Percentiles rank a stretch among this genome's conserved stretches.
phyloP scores from a whole-genome alignment of 2,329 filamentous ascomycete species.

The Elsinoe arachidis region DNA sequence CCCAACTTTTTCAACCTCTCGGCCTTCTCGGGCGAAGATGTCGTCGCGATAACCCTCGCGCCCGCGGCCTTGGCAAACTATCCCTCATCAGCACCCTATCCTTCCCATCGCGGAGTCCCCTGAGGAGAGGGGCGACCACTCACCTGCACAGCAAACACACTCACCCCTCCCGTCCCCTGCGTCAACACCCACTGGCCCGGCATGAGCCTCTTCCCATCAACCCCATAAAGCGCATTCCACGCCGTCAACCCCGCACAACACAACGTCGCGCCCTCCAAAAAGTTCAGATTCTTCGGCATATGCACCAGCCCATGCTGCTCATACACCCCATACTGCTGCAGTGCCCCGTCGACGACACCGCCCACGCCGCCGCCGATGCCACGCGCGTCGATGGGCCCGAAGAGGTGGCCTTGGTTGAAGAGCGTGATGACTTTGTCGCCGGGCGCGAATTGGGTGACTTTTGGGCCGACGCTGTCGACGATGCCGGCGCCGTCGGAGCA shows the following conservation, averaged over 20 bases:
- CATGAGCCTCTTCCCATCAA: slow-evolving; percentile 31
- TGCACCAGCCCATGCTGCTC: slow-evolving; percentile 58
- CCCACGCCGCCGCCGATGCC: slow-evolving; percentile 52
- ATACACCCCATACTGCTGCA: slow-evolving; percentile 60
- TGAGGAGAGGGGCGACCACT: slow-evolving; percentile 26
- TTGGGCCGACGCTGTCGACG: slow-evolving; percentile 45
- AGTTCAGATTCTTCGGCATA: slow-evolving; percentile 49
- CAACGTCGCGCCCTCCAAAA: slow-evolving; percentile 39
- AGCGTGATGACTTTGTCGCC: slow-evolving; percentile 55
- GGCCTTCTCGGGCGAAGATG: slow-evolving; percentile 43
- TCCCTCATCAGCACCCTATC: neutral
- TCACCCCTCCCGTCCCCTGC: slow-evolving; percentile 63
- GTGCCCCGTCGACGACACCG: slow-evolving; percentile 57
- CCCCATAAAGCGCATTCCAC: slow-evolving; percentile 47
- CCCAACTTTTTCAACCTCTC: slow-evolving; percentile 44
- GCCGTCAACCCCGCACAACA: slow-evolving; percentile 40
- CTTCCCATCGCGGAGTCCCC: neutral
- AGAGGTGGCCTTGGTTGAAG: slow-evolving; percentile 53
- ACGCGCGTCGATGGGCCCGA: slow-evolving; percentile 36
- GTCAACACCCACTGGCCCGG: slow-evolving; percentile 48
- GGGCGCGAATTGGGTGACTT: slow-evolving; percentile 48
- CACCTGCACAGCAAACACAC: slow-evolving; percentile 54
- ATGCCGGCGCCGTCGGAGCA: slow-evolving; percentile 46
- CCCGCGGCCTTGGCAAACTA: slow-evolving; percentile 45
- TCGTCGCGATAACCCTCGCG: slow-evolving; percentile 51